phyloP scores from a whole-genome alignment of 164 flowering plant species.

The Dillenia turbinata region DNA sequence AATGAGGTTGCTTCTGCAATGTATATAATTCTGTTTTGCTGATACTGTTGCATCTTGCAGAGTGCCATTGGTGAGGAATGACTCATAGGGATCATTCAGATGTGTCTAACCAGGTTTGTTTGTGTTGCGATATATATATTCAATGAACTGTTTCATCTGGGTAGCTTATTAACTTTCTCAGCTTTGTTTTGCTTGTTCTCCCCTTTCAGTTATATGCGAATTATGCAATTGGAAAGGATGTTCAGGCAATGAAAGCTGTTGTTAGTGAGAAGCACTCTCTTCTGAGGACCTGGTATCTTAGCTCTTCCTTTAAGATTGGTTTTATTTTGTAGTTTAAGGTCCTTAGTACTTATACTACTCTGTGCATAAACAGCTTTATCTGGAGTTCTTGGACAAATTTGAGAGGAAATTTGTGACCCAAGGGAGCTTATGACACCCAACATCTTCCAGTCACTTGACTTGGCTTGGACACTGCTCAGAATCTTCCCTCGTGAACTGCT shows the following conservation, averaged over 20 bases:
- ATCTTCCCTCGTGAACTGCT: conserved; percentile 98
- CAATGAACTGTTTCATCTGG: background rate
- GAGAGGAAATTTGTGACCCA: conserved; percentile 92
- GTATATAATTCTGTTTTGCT: background rate
- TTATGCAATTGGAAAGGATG: conserved; percentile 99
- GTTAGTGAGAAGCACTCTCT: conserved; percentile 99
- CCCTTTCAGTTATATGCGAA: conserved; percentile 82
- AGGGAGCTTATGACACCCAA: conserved; percentile 98
- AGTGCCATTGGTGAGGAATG: conserved; percentile 99
- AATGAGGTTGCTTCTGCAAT: background rate
- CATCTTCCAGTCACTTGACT: conserved; percentile 93
- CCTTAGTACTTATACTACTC: too few species aligned
- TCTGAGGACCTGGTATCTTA: conserved; percentile 84
- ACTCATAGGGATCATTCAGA: conserved; percentile 95
- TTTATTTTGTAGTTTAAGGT: too few species aligned
- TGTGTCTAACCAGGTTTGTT: conserved; percentile 90
- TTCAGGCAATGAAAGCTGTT: conserved; percentile 99
- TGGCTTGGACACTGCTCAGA: conserved; percentile 96
- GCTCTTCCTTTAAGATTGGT: too few species aligned
- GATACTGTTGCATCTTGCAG: conserved; percentile 30
- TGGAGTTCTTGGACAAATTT: conserved; percentile 93
- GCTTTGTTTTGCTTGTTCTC: background rate
- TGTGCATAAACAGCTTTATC: conserved; percentile 57
- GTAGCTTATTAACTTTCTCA: background rate
- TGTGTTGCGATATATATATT: background rate